phyloP scores from a whole-genome alignment of 2,329 filamentous ascomycete species.

The Tolypocladium amazonense region DNA sequence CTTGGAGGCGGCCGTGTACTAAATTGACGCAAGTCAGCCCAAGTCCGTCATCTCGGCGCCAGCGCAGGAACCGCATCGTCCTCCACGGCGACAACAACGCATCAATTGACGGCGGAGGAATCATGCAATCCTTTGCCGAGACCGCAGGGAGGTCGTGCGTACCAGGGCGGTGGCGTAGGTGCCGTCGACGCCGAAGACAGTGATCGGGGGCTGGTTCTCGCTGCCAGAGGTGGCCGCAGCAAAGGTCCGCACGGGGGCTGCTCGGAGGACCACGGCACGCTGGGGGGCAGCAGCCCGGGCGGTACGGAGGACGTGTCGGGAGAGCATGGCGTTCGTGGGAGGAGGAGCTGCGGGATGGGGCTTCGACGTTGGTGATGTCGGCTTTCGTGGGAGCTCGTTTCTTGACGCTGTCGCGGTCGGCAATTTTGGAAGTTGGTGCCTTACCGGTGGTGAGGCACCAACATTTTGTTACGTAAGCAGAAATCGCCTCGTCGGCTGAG shows the following conservation, averaged over 20 bases:
- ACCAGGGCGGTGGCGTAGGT: constrained; percentile 98
- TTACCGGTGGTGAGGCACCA: constrained; percentile 25
- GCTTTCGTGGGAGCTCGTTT: constrained; percentile 18
- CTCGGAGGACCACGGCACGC: constrained; percentile 31
- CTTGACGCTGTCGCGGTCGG: constrained; percentile 27
- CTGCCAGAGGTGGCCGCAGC: constrained; percentile 63
- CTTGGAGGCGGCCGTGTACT: constrained; percentile 97
- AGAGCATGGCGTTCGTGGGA: constrained; percentile 36
- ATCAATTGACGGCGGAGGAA: constrained; percentile 8
- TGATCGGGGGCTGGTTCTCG: constrained; percentile 72
- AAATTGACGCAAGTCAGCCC: constrained; percentile 20
- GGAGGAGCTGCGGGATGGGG: constrained; percentile 10
- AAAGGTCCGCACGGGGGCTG: constrained; percentile 62
- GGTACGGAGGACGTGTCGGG: constrained; percentile 48
- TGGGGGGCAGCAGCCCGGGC: constrained; percentile 49
- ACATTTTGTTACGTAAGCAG: constrained; percentile 9
- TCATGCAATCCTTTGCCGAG: neutral
- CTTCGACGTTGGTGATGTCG: constrained; percentile 15
- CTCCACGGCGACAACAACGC: neutral
- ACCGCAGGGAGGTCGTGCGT: constrained; percentile 31
- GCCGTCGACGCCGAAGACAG: constrained; percentile 91
- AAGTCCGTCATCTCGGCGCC: neutral
- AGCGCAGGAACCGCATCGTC: neutral
- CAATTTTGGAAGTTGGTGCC: constrained; percentile 33
- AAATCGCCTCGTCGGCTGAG: neutral